Conservation (phyloP, 345 rosid genomes). For the Syzygium grande region DNA sequence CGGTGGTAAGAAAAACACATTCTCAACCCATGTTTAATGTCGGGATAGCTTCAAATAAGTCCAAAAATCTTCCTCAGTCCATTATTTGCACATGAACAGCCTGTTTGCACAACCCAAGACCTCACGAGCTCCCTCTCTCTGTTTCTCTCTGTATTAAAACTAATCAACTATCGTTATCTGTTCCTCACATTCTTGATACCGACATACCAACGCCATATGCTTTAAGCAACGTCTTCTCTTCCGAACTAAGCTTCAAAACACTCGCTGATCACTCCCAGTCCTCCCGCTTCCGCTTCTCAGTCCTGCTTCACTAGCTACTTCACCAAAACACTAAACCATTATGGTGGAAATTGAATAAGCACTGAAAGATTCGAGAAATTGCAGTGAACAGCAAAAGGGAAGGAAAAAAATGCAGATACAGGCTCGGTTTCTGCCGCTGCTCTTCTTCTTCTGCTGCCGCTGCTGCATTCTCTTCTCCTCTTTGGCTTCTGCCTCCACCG, state of each 20-base stretch:
- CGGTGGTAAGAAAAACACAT: neutral
- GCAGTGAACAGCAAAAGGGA: neutral
- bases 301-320: neutral
- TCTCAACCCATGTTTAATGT: slow-evolving; percentile 22
- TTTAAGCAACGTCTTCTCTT: neutral
- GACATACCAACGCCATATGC: neutral
- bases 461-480: slow-evolving; percentile 28
- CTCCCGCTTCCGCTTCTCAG: neutral
- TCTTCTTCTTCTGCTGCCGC: slow-evolving; percentile 39
- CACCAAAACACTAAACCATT: neutral
- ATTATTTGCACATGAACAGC: slow-evolving; percentile 32
- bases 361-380: neutral
- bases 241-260: neutral
- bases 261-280: neutral
- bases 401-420: slow-evolving; percentile 11
- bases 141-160: neutral
- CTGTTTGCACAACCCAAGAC: slow-evolving; percentile 44
- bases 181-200: slow-evolving; percentile 28
- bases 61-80: slow-evolving; percentile 29
- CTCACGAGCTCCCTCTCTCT: neutral
- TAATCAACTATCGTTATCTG: neutral
- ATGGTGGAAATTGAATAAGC: neutral
- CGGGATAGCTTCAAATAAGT: slow-evolving; percentile 47
- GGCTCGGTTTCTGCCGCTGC: slow-evolving; percentile 4
- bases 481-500: slow-evolving; percentile 25